phyloP scores from a whole-genome alignment of 805 yeast species.

The Brettanomyces naardenensis region DNA sequence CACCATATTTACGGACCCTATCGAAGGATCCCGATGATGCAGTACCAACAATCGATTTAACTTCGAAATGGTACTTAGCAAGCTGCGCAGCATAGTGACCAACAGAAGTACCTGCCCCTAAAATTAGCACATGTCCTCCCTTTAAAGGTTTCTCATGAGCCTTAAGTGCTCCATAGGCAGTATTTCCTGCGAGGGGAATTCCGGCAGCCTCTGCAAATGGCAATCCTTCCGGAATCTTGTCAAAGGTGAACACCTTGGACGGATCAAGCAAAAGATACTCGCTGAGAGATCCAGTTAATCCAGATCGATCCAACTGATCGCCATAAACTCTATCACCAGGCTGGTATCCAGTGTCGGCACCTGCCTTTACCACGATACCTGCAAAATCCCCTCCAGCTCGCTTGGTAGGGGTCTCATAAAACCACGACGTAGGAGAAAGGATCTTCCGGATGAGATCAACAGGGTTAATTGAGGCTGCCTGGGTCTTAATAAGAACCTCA shows the following conservation, averaged over 20 bases:
- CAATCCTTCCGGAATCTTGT: conserved; percentile 40
- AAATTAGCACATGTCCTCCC: conserved; percentile 43
- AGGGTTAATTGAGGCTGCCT: conserved; percentile 17
- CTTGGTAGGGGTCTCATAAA: conserved; percentile 8
- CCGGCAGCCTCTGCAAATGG: conserved; percentile 54
- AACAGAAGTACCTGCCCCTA: conserved; percentile 72
- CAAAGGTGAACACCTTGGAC: conserved; percentile 10
- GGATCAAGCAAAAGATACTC: conserved; percentile 37
- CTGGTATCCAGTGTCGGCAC: conserved; percentile 10
- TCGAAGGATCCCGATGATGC: conserved; percentile 30
- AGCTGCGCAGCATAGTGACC: conserved; percentile 52
- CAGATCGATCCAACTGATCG: conserved; percentile 4
- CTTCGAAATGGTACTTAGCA: conserved; percentile 39
- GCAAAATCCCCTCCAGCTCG: conserved; percentile 19
- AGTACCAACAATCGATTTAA: conserved; percentile 45
- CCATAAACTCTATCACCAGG: conserved; percentile 19
- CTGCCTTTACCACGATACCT: conserved; percentile 16
- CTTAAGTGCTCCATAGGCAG: conserved; percentile 37
- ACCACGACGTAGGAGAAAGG: conserved; percentile 4
- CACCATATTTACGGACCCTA: conserved; percentile 35
- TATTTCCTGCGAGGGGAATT: conserved; percentile 54
- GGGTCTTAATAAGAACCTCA: conserved; percentile 13
- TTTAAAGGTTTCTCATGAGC: conserved; percentile 24
- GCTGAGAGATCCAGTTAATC: conserved; percentile 31
- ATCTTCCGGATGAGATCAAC: conserved; percentile 13